Conservation (phyloP, 164 flowering plant genomes). For the Protea cynaroides region DNA sequence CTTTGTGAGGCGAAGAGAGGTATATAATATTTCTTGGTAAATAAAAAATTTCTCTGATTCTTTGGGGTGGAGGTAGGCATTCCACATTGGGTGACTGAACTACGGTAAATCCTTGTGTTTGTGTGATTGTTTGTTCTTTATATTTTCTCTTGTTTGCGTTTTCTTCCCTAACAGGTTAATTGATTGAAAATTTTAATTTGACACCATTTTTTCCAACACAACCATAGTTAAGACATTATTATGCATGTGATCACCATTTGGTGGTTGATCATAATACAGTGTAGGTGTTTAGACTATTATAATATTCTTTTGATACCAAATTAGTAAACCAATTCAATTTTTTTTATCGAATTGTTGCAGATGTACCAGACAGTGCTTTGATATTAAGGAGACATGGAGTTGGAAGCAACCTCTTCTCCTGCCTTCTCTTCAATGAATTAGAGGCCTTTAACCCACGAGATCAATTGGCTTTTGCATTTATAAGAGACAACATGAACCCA, state of each 20-base stretch:
- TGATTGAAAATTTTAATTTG: no score
- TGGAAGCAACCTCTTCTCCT: constrained; percentile 69
- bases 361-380: constrained; percentile 93
- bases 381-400: constrained; percentile 77
- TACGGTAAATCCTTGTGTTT: no score
- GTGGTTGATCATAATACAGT: neutral
- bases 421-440: constrained; percentile 84
- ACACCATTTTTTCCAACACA: no score
- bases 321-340: neutral
- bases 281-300: neutral
- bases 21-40: no score
- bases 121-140: neutral
- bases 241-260: no score
- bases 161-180: neutral
- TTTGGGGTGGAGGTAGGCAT: no score
- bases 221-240: no score
- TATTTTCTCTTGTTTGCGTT: neutral
- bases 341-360: constrained; percentile 34
- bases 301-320: no score
- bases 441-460: constrained; percentile 92
- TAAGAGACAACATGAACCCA: constrained; percentile 76
- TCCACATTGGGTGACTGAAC: no score
- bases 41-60: no score
- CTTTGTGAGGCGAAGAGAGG: no score
- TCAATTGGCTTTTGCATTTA: constrained; percentile 83